phyloP scores from a whole-genome alignment of 2,329 filamentous ascomycete genomes.

The Alternaria novae-zelandiae region DNA sequence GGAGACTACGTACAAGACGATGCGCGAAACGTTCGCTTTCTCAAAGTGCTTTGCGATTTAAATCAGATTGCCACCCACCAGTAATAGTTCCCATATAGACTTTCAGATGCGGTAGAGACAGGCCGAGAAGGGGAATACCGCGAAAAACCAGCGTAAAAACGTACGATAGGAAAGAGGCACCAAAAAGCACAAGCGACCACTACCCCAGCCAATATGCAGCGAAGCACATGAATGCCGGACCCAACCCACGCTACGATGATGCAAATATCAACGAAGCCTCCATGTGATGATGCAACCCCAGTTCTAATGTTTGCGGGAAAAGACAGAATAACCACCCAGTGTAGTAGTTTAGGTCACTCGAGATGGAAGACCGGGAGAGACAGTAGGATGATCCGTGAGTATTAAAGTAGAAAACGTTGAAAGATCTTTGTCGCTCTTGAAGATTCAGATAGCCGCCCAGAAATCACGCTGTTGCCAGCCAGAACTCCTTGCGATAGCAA shows the following conservation, averaged over 20 bases:
- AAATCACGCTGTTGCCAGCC: conserved; percentile 27
- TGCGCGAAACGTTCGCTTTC: conserved; percentile 21
- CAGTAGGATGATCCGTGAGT: conserved; percentile 8
- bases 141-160: conserved; percentile 22
- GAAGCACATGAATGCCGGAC: conserved; percentile 29
- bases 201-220: conserved; percentile 27
- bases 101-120: conserved; percentile 16
- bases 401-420: conserved; percentile 18
- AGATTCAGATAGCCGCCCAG: conserved; percentile 28
- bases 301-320: conserved; percentile 33
- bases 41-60: conserved; percentile 11
- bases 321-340: conserved; percentile 32
- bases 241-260: conserved; percentile 31
- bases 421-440: conserved; percentile 29
- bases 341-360: conserved; percentile 19
- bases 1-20: conserved; percentile 10
- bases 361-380: conserved; percentile 6
- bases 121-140: conserved; percentile 12
- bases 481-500: conserved; percentile 22
- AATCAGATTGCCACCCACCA: conserved; percentile 28
- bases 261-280: conserved; percentile 33
- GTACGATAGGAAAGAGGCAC: conserved; percentile 13
- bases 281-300: conserved; percentile 31
- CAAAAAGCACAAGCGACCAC: conserved; percentile 35
- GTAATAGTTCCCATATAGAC: conserved; percentile 16